These are phyloP conservation scores for Actinomucor elegans DNA, from an alignment of 371 early-diverging fungal species.

Conservation along the genomic window DNA sequence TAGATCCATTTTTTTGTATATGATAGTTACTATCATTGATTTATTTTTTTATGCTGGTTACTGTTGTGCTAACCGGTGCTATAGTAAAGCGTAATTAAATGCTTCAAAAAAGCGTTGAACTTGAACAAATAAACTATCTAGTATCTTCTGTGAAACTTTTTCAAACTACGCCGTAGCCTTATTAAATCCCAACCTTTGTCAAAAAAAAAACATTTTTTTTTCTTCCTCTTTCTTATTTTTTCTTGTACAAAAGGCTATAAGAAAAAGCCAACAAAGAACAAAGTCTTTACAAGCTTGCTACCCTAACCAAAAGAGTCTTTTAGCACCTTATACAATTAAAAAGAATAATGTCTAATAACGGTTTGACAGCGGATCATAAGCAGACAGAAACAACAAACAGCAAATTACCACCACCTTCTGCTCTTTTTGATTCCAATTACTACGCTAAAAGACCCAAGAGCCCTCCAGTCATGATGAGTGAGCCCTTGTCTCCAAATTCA, in stretches of 20 bases:
- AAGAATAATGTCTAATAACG: conserved; percentile 2
- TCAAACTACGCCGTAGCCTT: too few relatives aligned
- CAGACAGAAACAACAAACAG: neutral
- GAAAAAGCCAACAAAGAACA: neutral
- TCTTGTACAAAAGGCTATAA: neutral
- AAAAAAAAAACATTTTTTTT: neutral
- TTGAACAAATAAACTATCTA: too few relatives aligned
- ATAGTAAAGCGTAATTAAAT: conserved; percentile 10
- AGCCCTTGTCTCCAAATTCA: conserved; percentile 4
- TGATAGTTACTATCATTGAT: conserved; percentile 22
- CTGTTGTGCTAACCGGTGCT: conserved; percentile 2
- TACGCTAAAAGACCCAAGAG: neutral
- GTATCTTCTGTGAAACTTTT: too few relatives aligned
- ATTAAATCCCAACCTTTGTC: too few relatives aligned
- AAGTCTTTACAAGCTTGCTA: neutral
- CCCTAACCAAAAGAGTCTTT: neutral
- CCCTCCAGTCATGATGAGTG: neutral
- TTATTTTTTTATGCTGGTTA: conserved; percentile 1
- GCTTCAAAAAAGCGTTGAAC: conserved; percentile 7
- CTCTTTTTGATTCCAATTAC: conserved; percentile 17
- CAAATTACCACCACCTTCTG: conserved; percentile 31
- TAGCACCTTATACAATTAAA: neutral
- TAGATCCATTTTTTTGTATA: neutral
- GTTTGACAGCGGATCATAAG: conserved; percentile 6
- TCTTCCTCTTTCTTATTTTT: neutral